These are phyloP conservation scores for Planoprotostelium fungivorum DNA, from an alignment of 78 protist genomes.

Conservation along the genomic window DNA sequence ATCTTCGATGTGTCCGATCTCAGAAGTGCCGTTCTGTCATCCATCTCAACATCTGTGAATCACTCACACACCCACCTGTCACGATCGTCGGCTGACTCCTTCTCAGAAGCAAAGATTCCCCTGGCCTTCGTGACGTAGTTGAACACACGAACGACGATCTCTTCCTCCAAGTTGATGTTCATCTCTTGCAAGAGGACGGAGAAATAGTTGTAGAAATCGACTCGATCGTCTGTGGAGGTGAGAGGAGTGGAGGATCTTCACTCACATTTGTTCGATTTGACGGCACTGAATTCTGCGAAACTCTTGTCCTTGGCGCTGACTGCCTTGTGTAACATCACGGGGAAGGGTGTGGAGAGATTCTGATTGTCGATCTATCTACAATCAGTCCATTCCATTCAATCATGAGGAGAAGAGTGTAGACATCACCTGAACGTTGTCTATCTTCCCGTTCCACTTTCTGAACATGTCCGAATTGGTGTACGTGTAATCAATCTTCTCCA, in stretches of 20 bases:
- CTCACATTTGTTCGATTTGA: constrained; percentile 4
- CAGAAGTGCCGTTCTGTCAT: background rate
- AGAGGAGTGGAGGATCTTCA: background rate
- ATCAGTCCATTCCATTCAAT: background rate
- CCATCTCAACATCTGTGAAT: background rate
- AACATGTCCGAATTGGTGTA: background rate
- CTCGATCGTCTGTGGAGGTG: constrained; percentile 14
- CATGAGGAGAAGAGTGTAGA: background rate
- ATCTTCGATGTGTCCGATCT: constrained; percentile 9
- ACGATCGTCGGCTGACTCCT: background rate
- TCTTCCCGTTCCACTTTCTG: background rate
- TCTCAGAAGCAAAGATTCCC: background rate
- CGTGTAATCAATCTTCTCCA: background rate
- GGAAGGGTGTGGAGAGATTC: constrained; percentile 2
- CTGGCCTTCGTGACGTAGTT: background rate
- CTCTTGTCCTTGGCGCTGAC: background rate
- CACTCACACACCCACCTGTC: background rate
- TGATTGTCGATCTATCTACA: constrained; percentile 9
- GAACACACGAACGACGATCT: background rate
- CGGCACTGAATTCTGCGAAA: constrained; percentile 1
- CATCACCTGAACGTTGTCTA: background rate
- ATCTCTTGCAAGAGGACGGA: constrained; percentile 55
- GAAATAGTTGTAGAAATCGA: constrained; percentile 49
- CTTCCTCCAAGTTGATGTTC: constrained; percentile 56
- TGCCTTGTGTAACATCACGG: background rate